Evolutionary conservation across 352 stramenopile species (phyloP), one percentile per base, ranked within the genome.

Genomic region (Blastocystis sp.): DNA sequence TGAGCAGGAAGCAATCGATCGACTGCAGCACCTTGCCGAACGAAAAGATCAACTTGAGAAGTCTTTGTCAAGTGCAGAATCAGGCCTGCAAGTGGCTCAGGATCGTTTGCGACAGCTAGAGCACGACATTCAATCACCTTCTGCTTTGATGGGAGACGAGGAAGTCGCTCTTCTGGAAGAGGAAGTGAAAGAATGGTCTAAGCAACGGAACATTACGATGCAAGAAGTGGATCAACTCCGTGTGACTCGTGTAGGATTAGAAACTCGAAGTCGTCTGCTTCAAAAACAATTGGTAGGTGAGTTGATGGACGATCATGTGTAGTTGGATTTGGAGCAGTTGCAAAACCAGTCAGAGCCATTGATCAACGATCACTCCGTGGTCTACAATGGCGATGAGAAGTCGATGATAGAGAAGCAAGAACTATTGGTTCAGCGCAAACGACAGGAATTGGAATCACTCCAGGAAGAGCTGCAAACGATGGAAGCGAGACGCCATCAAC

Each of bases 191-290:
- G 43, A 62, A 16, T 37, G 70, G 56, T 56, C 89, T 13, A 93
- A 96, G 16, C 93, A 98, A 90, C 92, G 98, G 20, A 92, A 93
- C 30, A 94, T 96, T 79, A 95, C 95, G 1, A 93, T 92, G 73
- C 91, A 91, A 13, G 87, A 93, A 7, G 92, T 96, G 24, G 88
- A 79, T 11, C 26, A 9, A 18, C 50, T 70, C 30, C 87, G 87
- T 39, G 2, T 55, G 8, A 59, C 30, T 63, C 43, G 54, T 24
- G 53, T 69, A 37, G 90, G 93, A 6, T 79, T 94, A 3, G 93
- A 96, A 64, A 91, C 65, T 47, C 81, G 56, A 34, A 59, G 90
- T 11, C 39, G 34, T 9, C 76, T 65, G 76, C n/a, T 66, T 20
- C 56, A 64, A 9, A 90, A 90, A 54, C 30, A 65, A 4, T 37